Conservation (phyloP, 352 stramenopile species). For the Plasmopara muralis region DNA sequence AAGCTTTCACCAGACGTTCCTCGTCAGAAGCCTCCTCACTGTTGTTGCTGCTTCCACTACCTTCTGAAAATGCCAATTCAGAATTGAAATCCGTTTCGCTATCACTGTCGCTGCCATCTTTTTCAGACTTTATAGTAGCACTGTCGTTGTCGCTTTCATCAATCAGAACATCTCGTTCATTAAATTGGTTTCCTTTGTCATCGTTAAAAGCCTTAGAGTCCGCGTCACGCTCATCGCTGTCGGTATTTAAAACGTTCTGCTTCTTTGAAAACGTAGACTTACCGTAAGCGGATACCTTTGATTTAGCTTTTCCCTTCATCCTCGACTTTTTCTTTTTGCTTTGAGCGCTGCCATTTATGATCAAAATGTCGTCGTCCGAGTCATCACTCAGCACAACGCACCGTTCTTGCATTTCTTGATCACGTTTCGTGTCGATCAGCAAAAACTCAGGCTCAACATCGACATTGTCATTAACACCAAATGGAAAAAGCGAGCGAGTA, state of each 20-base stretch:
- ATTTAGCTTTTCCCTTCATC: slow-evolving; percentile 4
- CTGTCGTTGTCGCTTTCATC: slow-evolving; percentile 6
- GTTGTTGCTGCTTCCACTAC: slow-evolving; percentile 3
- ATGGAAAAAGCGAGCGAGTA: slow-evolving; percentile 23
- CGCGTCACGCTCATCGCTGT: background rate
- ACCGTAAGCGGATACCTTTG: background rate
- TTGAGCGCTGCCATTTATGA: background rate
- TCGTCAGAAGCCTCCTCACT: slow-evolving; percentile 1
- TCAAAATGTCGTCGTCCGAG: slow-evolving; percentile 1
- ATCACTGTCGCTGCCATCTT: background rate
- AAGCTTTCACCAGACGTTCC: background rate
- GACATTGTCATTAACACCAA: slow-evolving; percentile 22
- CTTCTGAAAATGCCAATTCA: background rate
- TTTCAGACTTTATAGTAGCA: slow-evolving; percentile 7
- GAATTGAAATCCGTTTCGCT: slow-evolving; percentile 1
- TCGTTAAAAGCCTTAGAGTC: background rate
- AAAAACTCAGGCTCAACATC: slow-evolving; percentile 24
- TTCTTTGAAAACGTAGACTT: background rate
- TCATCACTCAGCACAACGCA: slow-evolving; percentile 12
- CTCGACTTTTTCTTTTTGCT: slow-evolving; percentile 6
- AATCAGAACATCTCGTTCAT: slow-evolving; percentile 4
- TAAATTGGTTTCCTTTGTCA: background rate
- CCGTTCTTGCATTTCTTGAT: slow-evolving; percentile 9
- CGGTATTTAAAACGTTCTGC: slow-evolving; percentile 4
- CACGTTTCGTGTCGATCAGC: slow-evolving; percentile 25